Percentiles rank a stretch among this genome's conserved stretches.
These are phyloP conservation scores for Lagerstroemia speciosa DNA, from an alignment of 345 rosid species.

Conservation along the genomic window DNA sequence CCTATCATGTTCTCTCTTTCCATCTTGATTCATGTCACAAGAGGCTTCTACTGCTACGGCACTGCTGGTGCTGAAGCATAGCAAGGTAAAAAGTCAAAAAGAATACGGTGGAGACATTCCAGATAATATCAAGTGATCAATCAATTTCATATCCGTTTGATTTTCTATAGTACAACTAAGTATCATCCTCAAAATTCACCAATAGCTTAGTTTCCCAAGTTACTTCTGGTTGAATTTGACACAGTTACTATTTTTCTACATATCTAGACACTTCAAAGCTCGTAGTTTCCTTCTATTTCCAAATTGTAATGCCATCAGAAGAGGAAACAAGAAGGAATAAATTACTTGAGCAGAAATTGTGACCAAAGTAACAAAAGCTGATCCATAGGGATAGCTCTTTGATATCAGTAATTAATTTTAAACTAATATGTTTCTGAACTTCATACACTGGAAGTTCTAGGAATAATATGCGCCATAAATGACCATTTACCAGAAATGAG, in stretches of 20 bases:
- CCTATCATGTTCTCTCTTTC: slow-evolving; percentile 18
- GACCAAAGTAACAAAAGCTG: not conserved
- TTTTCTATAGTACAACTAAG: not conserved
- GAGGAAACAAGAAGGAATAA: not conserved
- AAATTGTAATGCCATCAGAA: not conserved
- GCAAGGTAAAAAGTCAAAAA: slow-evolving; percentile 1
- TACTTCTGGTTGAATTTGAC: not conserved
- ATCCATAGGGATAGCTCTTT: not conserved
- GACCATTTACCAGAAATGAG: not conserved
- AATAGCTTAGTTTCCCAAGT: not conserved
- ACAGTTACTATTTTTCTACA: not conserved
- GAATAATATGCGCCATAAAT: not conserved
- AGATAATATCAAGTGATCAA: not conserved
- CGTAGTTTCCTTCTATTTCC: not conserved
- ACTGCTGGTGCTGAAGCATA: slow-evolving; percentile 33
- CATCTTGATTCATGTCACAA: slow-evolving; percentile 23
- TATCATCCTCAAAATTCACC: not conserved
- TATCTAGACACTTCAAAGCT: not conserved
- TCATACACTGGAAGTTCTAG: not conserved
- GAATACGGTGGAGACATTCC: not conserved
- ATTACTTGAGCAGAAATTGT: not conserved
- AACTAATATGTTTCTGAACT: not conserved
- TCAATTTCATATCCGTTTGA: not conserved
- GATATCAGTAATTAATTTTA: not conserved
- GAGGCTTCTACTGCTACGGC: slow-evolving; percentile 34